Percentiles rank a stretch among this genome's conserved stretches.
Evolutionary conservation across 2,329 filamentous ascomycete species (phyloP).

Genomic region (Lecanicillium sp.): DNA sequence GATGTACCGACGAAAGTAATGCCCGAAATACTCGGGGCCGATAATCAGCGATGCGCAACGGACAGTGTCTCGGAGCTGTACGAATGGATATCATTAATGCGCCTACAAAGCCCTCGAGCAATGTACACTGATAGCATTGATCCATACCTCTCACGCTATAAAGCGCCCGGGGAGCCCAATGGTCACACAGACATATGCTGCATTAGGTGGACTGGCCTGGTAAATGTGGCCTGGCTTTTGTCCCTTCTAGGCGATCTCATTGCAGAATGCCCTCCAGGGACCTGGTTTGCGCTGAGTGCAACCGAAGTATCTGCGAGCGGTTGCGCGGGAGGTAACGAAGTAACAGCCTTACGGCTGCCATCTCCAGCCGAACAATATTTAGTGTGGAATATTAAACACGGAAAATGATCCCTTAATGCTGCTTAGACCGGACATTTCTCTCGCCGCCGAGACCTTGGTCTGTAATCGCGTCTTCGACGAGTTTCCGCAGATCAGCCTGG

Average conservation of each 20-base stretch:
- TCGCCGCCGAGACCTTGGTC: slow-evolving; percentile 56
- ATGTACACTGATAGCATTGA: slow-evolving; percentile 51
- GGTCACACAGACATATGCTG: slow-evolving; percentile 32
- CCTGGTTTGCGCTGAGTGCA: slow-evolving; percentile 49
- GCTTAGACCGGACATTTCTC: slow-evolving; percentile 55
- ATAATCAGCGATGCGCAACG: slow-evolving; percentile 44
- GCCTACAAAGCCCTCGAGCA: slow-evolving; percentile 58
- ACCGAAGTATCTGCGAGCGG: slow-evolving; percentile 41
- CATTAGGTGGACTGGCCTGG: slow-evolving; percentile 52
- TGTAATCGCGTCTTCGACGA: slow-evolving; percentile 73
- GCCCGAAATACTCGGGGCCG: slow-evolving; percentile 19
- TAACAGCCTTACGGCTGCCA: slow-evolving; percentile 45
- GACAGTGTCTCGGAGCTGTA: slow-evolving; percentile 56
- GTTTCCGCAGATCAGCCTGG: slow-evolving; percentile 66
- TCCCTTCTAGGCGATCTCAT: slow-evolving; percentile 38
- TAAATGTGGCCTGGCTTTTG: slow-evolving; percentile 45
- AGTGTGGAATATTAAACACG: slow-evolving; percentile 49
- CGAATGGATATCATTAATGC: slow-evolving; percentile 67
- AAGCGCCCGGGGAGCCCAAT: slow-evolving; percentile 35
- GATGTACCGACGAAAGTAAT: slow-evolving; percentile 18
- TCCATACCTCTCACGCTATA: slow-evolving; percentile 61
- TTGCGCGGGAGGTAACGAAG: slow-evolving; percentile 36
- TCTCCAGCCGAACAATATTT: slow-evolving; percentile 44
- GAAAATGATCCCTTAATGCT: slow-evolving; percentile 38
- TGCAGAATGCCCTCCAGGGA: slow-evolving; percentile 29